A percentile compares a stretch with the other conserved stretches of the same genome.
Evolutionary conservation across 257 asterid species (phyloP).

Genomic region (Solanum gandarillasii): DNA sequence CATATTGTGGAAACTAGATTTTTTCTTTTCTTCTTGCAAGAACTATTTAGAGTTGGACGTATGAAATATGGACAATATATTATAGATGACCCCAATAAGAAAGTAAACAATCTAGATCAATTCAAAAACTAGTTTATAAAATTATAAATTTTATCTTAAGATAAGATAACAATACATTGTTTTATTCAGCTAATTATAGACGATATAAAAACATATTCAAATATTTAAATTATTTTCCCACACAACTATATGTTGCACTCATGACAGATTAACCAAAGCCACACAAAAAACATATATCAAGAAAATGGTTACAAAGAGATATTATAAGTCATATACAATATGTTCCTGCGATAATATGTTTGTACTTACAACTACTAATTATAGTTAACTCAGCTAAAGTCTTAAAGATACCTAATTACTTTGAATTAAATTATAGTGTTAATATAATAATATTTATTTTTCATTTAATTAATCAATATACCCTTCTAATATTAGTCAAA

Average conservation of each 20-base stretch:
- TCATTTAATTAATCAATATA: neutral
- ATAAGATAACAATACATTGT: neutral
- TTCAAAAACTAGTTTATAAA: neutral
- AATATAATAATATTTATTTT: neutral
- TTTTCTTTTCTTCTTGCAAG: neutral
- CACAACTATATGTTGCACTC: neutral
- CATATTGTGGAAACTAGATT: neutral
- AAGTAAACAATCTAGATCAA: neutral
- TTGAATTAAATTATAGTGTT: neutral
- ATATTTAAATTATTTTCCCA: neutral
- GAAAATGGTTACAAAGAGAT: neutral
- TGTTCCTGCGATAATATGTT: neutral
- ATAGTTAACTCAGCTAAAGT: neutral
- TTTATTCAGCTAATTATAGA: neutral
- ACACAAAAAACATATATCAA: neutral
- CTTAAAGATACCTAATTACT: neutral
- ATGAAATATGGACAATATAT: neutral
- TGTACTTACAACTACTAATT: neutral
- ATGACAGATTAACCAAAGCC: neutral
- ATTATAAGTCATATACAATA: neutral
- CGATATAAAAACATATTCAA: neutral
- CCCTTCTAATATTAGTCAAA: too few species aligned
- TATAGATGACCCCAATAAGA: neutral
- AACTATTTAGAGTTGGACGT: neutral
- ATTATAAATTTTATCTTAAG: neutral